phyloP scores from a whole-genome alignment of 176 grass and related monocot genomes.

The Aechmea fasciata region DNA sequence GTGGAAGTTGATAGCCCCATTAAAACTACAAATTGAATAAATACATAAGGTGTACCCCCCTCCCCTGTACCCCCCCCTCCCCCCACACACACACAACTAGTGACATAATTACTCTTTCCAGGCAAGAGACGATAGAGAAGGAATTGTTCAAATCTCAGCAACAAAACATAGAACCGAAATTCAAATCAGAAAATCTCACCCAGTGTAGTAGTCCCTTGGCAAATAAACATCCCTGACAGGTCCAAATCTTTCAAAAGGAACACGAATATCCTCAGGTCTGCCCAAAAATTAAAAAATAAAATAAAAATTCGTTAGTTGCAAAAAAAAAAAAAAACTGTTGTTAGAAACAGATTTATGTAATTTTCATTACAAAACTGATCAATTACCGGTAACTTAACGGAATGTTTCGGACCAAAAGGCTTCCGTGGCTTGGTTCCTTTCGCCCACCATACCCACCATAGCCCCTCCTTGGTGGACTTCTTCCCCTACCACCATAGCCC shows the following conservation, averaged over 20 bases:
- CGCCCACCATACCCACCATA: conserved; percentile 44
- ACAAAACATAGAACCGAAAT: background rate
- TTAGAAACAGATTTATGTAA: too few relatives aligned
- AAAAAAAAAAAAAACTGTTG: conserved; percentile 1
- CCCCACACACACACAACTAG: too few relatives aligned
- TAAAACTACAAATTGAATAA: background rate
- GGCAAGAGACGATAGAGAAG: too few relatives aligned
- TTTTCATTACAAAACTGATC: too few relatives aligned
- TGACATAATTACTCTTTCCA: too few relatives aligned
- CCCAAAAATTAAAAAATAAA: background rate
- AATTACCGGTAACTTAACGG: conserved; percentile 60
- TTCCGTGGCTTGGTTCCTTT: conserved; percentile 41
- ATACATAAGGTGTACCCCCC: background rate
- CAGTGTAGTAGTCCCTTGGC: conserved; percentile 78
- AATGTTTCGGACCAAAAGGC: conserved; percentile 94
- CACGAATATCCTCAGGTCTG: conserved; percentile 67
- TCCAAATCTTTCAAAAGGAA: conserved; percentile 88
- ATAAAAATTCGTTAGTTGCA: background rate
- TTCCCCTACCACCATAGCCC: conserved; percentile 67
- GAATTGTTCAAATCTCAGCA: background rate
- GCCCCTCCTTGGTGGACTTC: conserved; percentile 76
- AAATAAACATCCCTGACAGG: conserved; percentile 89
- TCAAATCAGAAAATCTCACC: conserved; percentile 31
- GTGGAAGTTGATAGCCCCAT: background rate
- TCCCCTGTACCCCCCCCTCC: too few relatives aligned